These are phyloP conservation scores for Amanita inopinata DNA, from an alignment of 768 basidiomycete genomes.

Conservation along the genomic window DNA sequence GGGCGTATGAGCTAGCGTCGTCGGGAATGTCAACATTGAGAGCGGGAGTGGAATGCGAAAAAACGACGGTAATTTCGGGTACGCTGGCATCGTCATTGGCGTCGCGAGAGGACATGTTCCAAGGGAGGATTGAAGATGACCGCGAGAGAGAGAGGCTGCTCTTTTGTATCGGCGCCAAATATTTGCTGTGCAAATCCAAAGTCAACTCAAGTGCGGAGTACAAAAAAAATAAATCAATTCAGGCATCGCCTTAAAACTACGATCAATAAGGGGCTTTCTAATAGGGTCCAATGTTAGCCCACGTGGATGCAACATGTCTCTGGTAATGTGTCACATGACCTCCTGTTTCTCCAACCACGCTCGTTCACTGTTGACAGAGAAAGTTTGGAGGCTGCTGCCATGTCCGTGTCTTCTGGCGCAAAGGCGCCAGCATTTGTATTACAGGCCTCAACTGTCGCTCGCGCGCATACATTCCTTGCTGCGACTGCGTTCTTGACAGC, in stretches of 20 bases:
- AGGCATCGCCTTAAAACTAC: too few species aligned
- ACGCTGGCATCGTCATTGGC: slow-evolving; percentile 4
- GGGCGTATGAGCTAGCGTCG: not conserved
- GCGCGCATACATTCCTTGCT: slow-evolving; percentile 58
- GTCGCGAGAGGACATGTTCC: slow-evolving; percentile 7
- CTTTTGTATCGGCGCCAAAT: too few species aligned
- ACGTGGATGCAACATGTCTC: too few species aligned
- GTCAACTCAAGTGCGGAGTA: too few species aligned
- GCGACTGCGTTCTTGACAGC: slow-evolving; percentile 56
- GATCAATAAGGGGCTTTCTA: too few species aligned
- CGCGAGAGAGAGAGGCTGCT: too few species aligned
- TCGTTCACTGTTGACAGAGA: not conserved
- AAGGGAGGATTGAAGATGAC: too few species aligned
- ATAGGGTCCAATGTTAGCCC: too few species aligned
- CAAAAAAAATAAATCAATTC: too few species aligned
- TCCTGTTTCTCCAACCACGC: not conserved
- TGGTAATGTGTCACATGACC: not conserved
- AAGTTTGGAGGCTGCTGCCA: not conserved
- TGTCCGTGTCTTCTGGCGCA: not conserved
- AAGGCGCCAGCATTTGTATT: slow-evolving; percentile 15
- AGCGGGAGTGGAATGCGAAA: slow-evolving; percentile 4
- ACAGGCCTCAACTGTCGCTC: slow-evolving; percentile 48
- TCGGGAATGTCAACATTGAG: not conserved
- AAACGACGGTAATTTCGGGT: slow-evolving; percentile 8
- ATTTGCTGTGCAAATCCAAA: too few species aligned